These are phyloP conservation scores for Santalum album DNA, from an alignment of 164 flowering plant species.

Conservation along the genomic window DNA sequence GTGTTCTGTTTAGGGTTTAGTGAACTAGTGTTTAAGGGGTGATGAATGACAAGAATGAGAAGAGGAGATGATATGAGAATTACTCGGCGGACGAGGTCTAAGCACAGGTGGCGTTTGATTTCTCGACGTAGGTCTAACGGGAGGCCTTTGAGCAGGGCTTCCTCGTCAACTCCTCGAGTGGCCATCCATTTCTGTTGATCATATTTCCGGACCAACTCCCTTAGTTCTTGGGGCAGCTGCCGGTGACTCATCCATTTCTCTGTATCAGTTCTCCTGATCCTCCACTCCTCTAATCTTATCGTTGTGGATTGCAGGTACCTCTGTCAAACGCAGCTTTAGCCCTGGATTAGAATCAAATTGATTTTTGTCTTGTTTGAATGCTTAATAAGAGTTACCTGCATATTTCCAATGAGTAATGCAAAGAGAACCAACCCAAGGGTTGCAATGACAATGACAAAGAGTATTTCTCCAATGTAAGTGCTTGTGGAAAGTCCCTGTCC, in stretches of 20 bases:
- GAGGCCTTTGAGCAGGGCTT: conserved; percentile 61
- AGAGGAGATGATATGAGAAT: background rate
- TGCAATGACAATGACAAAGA: conserved; percentile 66
- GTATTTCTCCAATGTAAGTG: conserved; percentile 74
- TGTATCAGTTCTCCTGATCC: conserved; percentile 76
- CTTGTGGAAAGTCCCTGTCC: conserved; percentile 80
- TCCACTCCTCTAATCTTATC: conserved; percentile 86
- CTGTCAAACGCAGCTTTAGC: conserved; percentile 36
- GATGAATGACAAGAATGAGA: no score
- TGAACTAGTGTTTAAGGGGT: no score
- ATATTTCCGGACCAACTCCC: conserved; percentile 57
- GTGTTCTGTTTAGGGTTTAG: no score
- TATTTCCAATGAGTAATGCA: conserved; percentile 84
- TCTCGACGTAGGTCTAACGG: conserved; percentile 85
- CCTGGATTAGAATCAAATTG: no score
- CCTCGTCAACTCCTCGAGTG: conserved; percentile 89
- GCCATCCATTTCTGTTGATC: conserved; percentile 92
- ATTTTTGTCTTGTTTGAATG: no score
- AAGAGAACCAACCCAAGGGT: conserved; percentile 82
- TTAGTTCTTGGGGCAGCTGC: conserved; percentile 75
- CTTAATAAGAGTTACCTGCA: no score
- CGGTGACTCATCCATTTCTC: conserved; percentile 98
- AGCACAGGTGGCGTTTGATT: conserved; percentile 90
- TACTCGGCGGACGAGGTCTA: conserved; percentile 84
- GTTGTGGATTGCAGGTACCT: conserved; percentile 87